phyloP scores from a whole-genome alignment of 2,329 filamentous ascomycete species.

The Xylariaceae sp. region DNA sequence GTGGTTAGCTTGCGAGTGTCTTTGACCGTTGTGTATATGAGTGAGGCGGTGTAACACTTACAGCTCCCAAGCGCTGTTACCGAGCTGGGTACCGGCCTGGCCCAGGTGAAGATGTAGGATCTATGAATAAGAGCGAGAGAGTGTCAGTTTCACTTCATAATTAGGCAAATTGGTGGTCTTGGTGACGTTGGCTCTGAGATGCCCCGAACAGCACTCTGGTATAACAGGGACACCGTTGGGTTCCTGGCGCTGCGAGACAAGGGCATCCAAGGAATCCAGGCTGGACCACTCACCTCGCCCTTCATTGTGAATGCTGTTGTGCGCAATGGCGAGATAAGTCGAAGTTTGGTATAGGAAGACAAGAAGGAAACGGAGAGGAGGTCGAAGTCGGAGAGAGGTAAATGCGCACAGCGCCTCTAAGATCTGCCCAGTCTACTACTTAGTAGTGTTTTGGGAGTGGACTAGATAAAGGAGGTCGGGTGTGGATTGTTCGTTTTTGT shows the following conservation, averaged over 20 bases:
- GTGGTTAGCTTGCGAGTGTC: conserved; percentile 6
- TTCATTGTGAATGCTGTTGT: conserved; percentile 54
- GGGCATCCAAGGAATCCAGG: conserved; percentile 21
- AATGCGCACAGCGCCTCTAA: conserved; percentile 39
- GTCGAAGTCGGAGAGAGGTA: conserved; percentile 14
- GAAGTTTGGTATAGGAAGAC: conserved; percentile 9
- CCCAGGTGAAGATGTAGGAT: conserved; percentile 70
- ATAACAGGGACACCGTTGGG: not conserved
- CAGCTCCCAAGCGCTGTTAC: conserved; percentile 80
- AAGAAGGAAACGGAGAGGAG: conserved; percentile 5
- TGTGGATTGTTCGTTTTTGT: conserved; percentile 33
- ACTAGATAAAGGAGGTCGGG: conserved; percentile 42
- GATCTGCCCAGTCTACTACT: not conserved
- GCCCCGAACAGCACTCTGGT: not conserved
- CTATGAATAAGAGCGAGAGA: conserved; percentile 46
- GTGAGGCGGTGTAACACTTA: conserved; percentile 53
- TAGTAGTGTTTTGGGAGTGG: conserved; percentile 18
- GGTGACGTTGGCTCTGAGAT: conserved; percentile 1
- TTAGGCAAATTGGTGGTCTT: not conserved
- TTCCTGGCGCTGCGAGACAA: not conserved
- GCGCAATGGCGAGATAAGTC: conserved; percentile 21
- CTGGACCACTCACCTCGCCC: conserved; percentile 58
- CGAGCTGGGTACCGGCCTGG: conserved; percentile 76
- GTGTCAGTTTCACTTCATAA: conserved; percentile 23
- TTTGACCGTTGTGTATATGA: not conserved